Conservation (phyloP, 306 rosid species). For the Acmispon strigosus region DNA sequence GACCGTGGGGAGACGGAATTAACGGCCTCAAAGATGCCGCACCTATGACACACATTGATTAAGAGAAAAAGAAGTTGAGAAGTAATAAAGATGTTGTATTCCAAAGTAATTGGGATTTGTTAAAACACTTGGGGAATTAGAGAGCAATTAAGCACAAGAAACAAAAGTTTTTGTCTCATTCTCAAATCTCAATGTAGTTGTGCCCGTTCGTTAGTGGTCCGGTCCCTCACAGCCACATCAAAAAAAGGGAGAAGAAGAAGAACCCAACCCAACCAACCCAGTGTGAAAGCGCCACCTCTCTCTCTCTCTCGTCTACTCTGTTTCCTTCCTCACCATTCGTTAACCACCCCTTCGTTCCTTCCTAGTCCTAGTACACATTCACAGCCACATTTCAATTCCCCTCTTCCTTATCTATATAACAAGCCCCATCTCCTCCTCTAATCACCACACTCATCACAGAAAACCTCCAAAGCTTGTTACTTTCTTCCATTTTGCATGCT, state of each 20-base stretch:
- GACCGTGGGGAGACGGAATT: too few species aligned
- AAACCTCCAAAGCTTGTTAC: not conserved
- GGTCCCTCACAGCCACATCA: not conserved
- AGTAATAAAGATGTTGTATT: not conserved
- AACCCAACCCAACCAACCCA: not conserved
- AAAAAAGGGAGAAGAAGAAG: not conserved
- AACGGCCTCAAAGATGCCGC: too few species aligned
- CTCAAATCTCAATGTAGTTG: too few species aligned
- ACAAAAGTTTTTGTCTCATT: too few species aligned
- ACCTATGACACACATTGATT: too few species aligned
- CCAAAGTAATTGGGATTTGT: not conserved
- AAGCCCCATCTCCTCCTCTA: not conserved
- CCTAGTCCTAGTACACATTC: not conserved
- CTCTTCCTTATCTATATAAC: conserved; percentile 26
- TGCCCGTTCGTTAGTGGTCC: not conserved
- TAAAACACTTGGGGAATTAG: not conserved
- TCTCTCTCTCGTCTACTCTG: not conserved
- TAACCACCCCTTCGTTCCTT: not conserved
- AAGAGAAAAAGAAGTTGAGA: too few species aligned
- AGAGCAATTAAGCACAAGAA: not conserved
- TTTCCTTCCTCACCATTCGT: not conserved
- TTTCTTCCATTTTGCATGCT: not conserved
- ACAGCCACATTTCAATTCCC: conserved; percentile 24
- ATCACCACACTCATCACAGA: not conserved
- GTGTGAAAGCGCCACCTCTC: not conserved